Conservation (phyloP, 2,329 filamentous ascomycete species). For the Fusarium foetens region DNA sequence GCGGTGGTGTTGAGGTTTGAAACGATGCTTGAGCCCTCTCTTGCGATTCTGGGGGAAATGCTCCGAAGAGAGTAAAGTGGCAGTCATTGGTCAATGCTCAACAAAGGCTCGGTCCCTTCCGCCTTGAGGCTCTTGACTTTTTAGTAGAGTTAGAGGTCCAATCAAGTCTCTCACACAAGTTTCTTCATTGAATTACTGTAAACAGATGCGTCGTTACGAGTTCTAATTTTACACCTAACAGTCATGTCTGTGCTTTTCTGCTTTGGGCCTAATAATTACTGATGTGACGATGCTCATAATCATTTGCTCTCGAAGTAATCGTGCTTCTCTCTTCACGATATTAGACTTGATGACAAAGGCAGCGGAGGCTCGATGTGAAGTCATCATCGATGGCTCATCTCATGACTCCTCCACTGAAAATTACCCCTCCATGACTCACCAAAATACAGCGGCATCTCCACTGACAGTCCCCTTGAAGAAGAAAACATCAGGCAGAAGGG, state of each 20-base stretch:
- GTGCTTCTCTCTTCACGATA: not conserved
- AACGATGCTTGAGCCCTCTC: not conserved
- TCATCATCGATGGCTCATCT: slow-evolving; percentile 21
- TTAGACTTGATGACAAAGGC: not conserved
- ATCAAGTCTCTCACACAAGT: not conserved
- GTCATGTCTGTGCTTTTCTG: not conserved
- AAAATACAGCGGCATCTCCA: slow-evolving; percentile 10
- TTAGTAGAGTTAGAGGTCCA: not conserved
- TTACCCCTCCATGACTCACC: slow-evolving; percentile 38
- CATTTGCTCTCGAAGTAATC: not conserved
- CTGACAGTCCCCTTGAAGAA: slow-evolving; percentile 4
- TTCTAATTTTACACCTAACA: not conserved
- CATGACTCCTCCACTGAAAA: slow-evolving; percentile 13
- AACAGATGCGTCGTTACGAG: not conserved
- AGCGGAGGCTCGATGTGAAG: not conserved
- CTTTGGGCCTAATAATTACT: not conserved
- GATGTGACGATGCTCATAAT: not conserved
- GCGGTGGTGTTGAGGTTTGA: not conserved
- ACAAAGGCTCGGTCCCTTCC: slow-evolving; percentile 20
- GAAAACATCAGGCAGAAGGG: not conserved
- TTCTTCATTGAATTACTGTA: not conserved
- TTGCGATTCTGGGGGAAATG: not conserved
- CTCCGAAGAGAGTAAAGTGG: not conserved
- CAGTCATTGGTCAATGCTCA: slow-evolving; percentile 8
- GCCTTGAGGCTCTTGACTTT: slow-evolving; percentile 4